These are phyloP conservation scores for Boletus rubescentipes DNA, from an alignment of 768 basidiomycete species.

Conservation along the genomic window DNA sequence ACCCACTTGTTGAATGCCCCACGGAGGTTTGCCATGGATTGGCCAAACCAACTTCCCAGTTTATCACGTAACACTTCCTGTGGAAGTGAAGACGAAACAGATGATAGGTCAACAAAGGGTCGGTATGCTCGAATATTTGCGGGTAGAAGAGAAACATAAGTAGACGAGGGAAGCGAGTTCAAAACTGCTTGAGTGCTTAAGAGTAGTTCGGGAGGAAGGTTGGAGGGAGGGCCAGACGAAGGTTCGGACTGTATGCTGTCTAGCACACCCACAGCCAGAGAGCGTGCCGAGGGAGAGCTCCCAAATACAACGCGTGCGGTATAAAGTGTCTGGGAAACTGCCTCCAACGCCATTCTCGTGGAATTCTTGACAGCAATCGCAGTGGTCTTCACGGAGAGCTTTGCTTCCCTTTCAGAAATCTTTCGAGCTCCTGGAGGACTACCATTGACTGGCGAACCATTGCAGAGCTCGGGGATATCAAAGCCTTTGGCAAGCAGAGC, in stretches of 20 bases:
- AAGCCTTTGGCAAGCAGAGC: slow-evolving; percentile 39
- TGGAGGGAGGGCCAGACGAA: slow-evolving; percentile 20
- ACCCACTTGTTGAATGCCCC: slow-evolving; percentile 57
- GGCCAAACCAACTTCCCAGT: slow-evolving; percentile 63
- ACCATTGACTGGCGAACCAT: slow-evolving; percentile 40
- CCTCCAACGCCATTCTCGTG: slow-evolving; percentile 50
- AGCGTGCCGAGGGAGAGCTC: slow-evolving; percentile 31
- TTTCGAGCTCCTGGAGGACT: slow-evolving; percentile 24
- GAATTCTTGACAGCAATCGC: slow-evolving; percentile 55
- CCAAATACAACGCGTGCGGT: slow-evolving; percentile 60
- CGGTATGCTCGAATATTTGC: slow-evolving; percentile 70
- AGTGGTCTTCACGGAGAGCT: slow-evolving; percentile 31
- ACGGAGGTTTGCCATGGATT: slow-evolving; percentile 47
- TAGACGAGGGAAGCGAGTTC: slow-evolving; percentile 73
- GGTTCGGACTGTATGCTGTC: slow-evolving; percentile 60
- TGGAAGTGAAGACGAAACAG: slow-evolving; percentile 53
- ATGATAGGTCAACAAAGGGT: slow-evolving; percentile 77
- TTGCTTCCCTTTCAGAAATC: not conserved
- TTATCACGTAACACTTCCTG: slow-evolving; percentile 43
- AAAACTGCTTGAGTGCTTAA: slow-evolving; percentile 71
- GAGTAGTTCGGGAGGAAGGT: slow-evolving; percentile 50
- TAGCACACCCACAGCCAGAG: slow-evolving; percentile 58
- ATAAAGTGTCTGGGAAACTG: slow-evolving; percentile 57
- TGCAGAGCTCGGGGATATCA: slow-evolving; percentile 22
- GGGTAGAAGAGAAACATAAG: slow-evolving; percentile 79